Evolutionary conservation across 345 rosid genomes (phyloP), one percentile per base, ranked within the genome.

Genomic region (Acer saccharum): DNA sequence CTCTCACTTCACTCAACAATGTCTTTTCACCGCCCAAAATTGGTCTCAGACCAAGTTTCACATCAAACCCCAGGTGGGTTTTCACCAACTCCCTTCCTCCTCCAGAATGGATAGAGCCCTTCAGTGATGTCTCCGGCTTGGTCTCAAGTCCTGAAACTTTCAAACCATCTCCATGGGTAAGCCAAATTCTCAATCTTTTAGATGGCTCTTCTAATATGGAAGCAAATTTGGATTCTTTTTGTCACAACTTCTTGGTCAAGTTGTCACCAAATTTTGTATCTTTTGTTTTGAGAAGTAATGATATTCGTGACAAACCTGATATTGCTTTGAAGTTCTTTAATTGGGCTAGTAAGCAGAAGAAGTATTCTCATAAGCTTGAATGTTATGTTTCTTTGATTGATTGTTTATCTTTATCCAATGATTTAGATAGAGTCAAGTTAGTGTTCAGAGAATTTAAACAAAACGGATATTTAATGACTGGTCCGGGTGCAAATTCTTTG

Each of bases 101-200:
- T 79, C 94, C 95, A 41, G 94, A 91, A 82, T 90, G 97, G 99
- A 77, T 92, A 64, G 99, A 94, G 27, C 98, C 98, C 64, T 84
- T 91, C 72, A 72, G 55, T 80, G 94, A 94, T 78, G 84, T 89
- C 52, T 92, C 99, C 44, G 97, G 84, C 78, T 70, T 91, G 44
- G 89, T 86, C 74, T 84, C 86, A 63, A 72, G 77, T 69, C 80
- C 76, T 55, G 82, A 72, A 50, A 80, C 79, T 83, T 83, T 86
- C 41, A 74, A 81, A 44, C 92, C 86, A 1, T 96, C 95, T 74
- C 98, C 97, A 12, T 91, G 97, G 98, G 88, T 92, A 67, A 82
- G 70, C 76, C 91, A 84, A 77, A 87, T 92, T 62, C 78, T 88
- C 68, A 76, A 78, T 78, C 89, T 94, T 71, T 76, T 94, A 27